These are phyloP conservation scores for Benincasa hispida DNA, from an alignment of 306 rosid genomes.

Conservation along the genomic window DNA sequence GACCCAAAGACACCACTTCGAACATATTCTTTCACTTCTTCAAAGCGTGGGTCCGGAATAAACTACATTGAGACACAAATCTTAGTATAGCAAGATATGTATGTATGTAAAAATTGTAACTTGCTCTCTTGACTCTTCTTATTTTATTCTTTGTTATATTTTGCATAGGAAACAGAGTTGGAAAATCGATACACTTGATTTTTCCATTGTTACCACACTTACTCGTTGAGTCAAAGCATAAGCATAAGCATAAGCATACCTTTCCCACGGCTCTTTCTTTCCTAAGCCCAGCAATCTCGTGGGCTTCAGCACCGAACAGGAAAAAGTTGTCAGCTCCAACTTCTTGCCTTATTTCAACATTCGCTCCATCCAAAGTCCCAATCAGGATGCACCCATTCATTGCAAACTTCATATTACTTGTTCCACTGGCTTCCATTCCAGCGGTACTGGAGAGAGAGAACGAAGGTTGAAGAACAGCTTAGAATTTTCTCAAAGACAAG, in stretches of 20 bases:
- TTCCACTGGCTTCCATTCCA: constrained; percentile 99
- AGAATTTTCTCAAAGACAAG: not conserved
- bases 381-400: constrained; percentile 92
- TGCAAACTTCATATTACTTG: constrained; percentile 98
- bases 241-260: constrained; percentile 41
- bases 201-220: not conserved
- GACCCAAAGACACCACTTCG: constrained; percentile 81
- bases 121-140: not conserved
- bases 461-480: not conserved
- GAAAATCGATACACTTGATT: not conserved
- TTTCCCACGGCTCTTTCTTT: constrained; percentile 88
- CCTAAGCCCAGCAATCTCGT: constrained; percentile 82
- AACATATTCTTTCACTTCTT: constrained; percentile 73
- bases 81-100: not conserved
- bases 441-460: constrained; percentile 53
- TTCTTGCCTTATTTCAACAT: constrained; percentile 93
- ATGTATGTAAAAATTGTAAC: not conserved
- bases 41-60: constrained; percentile 83
- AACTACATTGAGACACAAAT: constrained; percentile 34
- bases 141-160: not conserved
- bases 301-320: constrained; percentile 92
- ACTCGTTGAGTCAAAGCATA: not conserved
- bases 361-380: constrained; percentile 98
- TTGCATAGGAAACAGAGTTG: not conserved
- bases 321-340: constrained; percentile 92